phyloP scores from a whole-genome alignment of 2,329 filamentous ascomycete genomes.

The Penicillium italicum region DNA sequence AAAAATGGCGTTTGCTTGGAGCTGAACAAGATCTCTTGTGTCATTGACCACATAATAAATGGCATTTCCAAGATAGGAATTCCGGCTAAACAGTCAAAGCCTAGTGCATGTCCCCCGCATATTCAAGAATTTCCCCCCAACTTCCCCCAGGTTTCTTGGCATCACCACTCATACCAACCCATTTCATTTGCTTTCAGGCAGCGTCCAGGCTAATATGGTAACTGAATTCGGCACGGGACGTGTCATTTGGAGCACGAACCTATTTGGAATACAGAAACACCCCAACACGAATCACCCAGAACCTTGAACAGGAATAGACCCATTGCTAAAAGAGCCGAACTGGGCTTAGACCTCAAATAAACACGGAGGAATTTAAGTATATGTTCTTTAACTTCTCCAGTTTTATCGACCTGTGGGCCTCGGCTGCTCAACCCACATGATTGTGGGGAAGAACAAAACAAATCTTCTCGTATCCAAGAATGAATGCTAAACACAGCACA shows the following conservation, averaged over 20 bases:
- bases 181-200: not conserved
- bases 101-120: not conserved
- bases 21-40: not conserved
- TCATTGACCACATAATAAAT: not conserved
- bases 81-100: slow-evolving; percentile 7
- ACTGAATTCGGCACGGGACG: slow-evolving; percentile 9
- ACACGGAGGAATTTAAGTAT: not conserved
- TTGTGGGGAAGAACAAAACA: not conserved
- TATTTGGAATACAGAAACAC: not conserved
- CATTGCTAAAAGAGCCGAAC: not conserved
- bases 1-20: not conserved
- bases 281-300: not conserved
- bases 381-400: not conserved
- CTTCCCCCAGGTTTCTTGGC: not conserved
- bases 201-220: not conserved
- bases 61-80: not conserved
- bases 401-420: slow-evolving; percentile 7
- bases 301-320: not conserved
- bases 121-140: not conserved
- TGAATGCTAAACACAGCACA: not conserved
- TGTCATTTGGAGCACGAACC: not conserved
- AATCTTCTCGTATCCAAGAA: not conserved
- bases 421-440: slow-evolving; percentile 2
- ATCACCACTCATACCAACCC: not conserved
- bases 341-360: not conserved